Evolutionary conservation across 768 basidiomycete genomes (phyloP), one percentile per base, ranked within the genome.

Genomic region (Russula earlei): DNA sequence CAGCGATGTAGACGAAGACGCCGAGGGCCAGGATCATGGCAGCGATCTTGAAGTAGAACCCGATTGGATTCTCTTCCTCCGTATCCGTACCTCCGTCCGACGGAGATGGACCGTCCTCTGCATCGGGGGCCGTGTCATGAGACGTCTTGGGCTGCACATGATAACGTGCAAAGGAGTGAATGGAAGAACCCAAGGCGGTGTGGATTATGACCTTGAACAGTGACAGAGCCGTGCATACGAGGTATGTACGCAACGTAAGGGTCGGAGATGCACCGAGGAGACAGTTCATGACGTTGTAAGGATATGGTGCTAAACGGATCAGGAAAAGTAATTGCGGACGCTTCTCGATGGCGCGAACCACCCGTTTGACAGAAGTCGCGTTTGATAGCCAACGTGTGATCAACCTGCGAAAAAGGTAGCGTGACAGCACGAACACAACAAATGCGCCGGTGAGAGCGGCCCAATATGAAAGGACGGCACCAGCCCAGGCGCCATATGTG

Each of bases 281-380:
- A 66, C 87, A 89, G 73, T 95, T 96, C 83, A 95, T 90, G 65
- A 95, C 87, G 72, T 95, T 95, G 74, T 87, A 91, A 0, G 87
- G 89, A 67, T 91, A 91, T 4, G 90, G 90, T n/a, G 88, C 91
- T 52, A 93, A 77, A 48, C 93, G 86, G 63, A 96, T 89, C 58
- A 95, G 81, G 74, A 95, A 91, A 19, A 96, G 81, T 5, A 96
- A 77, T 65, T 84, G 84, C 0, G 92, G 92, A 49, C 85, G 82
- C 69, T 83, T 83, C 72, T 94, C 91, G 62, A 96, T 86, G 22
- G 91, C 91, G 34, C 83, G 78, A 10, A 95, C 84, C 54, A 88
- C 87, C 45, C 90, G 85, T 61, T 80, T 83, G 66, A 94, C 79
- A 11, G 84, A 82, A 47, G 77, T 72, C 1, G 87, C 82, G 15